Base-by-base conservation (phyloP, 2,329 filamentous ascomycete species). In the Colletotrichum eleusines region DNA sequence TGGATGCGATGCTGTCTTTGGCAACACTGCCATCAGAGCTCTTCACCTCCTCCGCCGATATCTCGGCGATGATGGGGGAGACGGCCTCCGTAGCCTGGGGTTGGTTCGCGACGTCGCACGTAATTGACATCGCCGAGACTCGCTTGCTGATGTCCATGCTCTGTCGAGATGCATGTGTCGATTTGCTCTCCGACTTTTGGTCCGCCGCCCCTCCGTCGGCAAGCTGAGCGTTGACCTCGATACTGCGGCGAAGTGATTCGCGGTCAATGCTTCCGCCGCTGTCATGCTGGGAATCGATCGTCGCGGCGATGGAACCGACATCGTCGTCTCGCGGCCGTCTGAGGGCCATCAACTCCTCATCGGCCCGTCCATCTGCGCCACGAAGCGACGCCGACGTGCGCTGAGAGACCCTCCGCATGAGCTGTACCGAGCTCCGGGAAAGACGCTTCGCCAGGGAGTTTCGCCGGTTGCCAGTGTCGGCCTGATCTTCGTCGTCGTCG, bases 261-360 rank as follows among this genome's bases (percentile, higher is more conserved):
- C 73, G 73, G 2, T 78, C 44, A 0, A 79, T 79, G 4, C 76
- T 80, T 18, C 78, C 78, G 31, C 81, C 81, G 3, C 78, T 85
- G 42, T 81, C 81, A 74, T 85, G 88, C 72, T 87, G 80, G 9
- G 84, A 82, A 71, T 91, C 89, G 68, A 90, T 75, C 0, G 88
- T 90, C 8, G 88, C 89, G 35, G 84, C 86, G 38, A 91, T 75
- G 1, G 89, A 91, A 48, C 84, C 84, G 58, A 87, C 85, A 38
- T 83, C 81, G 58, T 84, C 80, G 1, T 78, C 75, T 44, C 35
- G 26, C 2, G 48, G 59, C 14, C 73, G 78, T 51, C 74, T 74
- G 9, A 80, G 76, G 28, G 81, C 74, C 1, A 87, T 78, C 35
- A 88, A 75, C 33, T 84, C 83, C 63, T 90, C 88, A 0, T 77